A percentile compares a stretch with the other conserved stretches of the same genome.
Conservation (phyloP, 106 monocot genomes). For the Platanthera guangdongensis region DNA sequence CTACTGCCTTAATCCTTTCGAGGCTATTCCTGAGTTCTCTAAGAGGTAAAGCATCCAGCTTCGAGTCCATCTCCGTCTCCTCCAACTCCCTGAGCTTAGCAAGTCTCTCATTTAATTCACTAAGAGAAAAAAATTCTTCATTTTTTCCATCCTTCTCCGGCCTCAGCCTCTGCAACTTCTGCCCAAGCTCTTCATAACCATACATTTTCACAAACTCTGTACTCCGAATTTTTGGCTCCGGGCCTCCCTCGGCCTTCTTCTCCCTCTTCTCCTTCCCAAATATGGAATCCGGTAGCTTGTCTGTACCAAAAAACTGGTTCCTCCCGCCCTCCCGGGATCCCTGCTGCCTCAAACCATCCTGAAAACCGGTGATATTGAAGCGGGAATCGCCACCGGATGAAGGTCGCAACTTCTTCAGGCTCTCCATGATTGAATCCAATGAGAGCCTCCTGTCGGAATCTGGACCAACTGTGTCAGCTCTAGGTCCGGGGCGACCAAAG, state of each 20-base stretch:
- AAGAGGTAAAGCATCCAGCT: conserved; percentile 18
- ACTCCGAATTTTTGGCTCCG: conserved; percentile 12
- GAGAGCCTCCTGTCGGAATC: background rate
- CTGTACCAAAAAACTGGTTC: background rate
- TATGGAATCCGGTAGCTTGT: conserved; percentile 43
- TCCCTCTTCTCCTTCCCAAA: conserved; percentile 59
- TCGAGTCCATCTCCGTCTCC: conserved; percentile 33
- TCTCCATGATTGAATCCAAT: conserved; percentile 38
- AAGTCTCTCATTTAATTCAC: conserved; percentile 69
- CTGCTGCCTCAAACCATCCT: conserved; percentile 17
- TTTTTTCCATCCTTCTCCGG: conserved; percentile 30
- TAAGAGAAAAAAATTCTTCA: conserved; percentile 45
- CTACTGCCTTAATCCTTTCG: conserved; percentile 20
- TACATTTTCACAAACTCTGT: conserved; percentile 64
- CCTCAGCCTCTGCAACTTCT: conserved; percentile 59
- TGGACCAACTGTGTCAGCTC: background rate
- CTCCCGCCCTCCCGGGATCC: background rate
- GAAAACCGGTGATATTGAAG: conserved; percentile 18
- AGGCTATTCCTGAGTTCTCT: conserved; percentile 35
- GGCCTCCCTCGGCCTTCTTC: conserved; percentile 31
- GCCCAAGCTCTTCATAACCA: conserved; percentile 58
- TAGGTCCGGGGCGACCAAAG: background rate
- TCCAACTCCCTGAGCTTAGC: conserved; percentile 76
- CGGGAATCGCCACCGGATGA: background rate
- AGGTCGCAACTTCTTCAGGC: conserved; percentile 31